Evolutionary conservation across 257 asterid genomes (phyloP).

Genomic region (Nemophila menziesii): DNA sequence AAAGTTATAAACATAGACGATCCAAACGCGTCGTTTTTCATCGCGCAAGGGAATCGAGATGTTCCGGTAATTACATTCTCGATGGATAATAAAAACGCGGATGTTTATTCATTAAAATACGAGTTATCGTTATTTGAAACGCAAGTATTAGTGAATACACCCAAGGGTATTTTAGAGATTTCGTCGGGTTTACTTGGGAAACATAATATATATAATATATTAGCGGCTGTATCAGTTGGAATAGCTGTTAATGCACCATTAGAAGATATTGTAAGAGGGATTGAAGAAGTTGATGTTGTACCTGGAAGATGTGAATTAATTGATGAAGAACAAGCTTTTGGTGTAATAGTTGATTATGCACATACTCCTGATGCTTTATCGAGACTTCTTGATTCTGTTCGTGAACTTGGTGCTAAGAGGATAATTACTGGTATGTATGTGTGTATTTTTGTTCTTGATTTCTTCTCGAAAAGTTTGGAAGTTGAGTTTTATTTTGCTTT

Average conservation of each 20-base stretch:
- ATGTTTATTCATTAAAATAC: constrained; percentile 68
- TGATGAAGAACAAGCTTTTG: constrained; percentile 95
- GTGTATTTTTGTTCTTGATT: background rate
- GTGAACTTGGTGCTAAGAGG: constrained; percentile 77
- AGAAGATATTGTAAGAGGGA: constrained; percentile 93
- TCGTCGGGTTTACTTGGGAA: constrained; percentile 88
- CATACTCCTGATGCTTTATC: constrained; percentile 76
- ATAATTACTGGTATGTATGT: constrained; percentile 57
- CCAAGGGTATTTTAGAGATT: constrained; percentile 83
- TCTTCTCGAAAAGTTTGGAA: too few relatives aligned
- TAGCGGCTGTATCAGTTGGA: constrained; percentile 82
- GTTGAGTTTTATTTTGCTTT: background rate
- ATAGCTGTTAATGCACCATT: constrained; percentile 93
- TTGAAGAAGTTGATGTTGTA: constrained; percentile 92
- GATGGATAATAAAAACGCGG: constrained; percentile 76
- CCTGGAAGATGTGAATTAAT: constrained; percentile 96
- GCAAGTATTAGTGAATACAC: constrained; percentile 81
- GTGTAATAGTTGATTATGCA: constrained; percentile 84
- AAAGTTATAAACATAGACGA: constrained; percentile 83
- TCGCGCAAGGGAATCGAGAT: constrained; percentile 56
- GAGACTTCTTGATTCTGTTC: constrained; percentile 71
- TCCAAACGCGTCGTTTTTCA: constrained; percentile 57
- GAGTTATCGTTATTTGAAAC: constrained; percentile 88
- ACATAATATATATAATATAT: constrained; percentile 81
- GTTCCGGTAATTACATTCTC: constrained; percentile 87